Conservation (phyloP, 257 asterid genomes). For the Solanum sejunctum region DNA sequence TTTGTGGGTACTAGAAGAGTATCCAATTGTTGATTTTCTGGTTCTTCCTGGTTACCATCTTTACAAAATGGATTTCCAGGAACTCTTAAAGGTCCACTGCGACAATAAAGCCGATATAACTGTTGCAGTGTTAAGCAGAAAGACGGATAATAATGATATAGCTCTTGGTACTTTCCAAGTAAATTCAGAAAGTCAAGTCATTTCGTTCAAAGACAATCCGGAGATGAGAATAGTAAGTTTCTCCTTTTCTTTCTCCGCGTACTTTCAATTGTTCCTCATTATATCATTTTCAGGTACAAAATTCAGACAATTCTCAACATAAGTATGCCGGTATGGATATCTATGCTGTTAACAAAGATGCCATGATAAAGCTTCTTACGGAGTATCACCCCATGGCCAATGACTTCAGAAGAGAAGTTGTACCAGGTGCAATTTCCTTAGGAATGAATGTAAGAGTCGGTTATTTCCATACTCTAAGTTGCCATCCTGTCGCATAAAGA, state of each 20-base stretch:
- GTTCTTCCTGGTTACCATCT: constrained; percentile 88
- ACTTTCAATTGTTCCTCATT: background rate
- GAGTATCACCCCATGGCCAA: constrained; percentile 50
- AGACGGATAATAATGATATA: constrained; percentile 16
- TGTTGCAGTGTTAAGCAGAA: constrained; percentile 27
- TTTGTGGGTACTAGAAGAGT: constrained; percentile 67
- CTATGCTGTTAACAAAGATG: constrained; percentile 53
- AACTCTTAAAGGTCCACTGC: constrained; percentile 42
- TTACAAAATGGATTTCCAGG: constrained; percentile 72
- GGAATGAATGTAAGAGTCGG: constrained; percentile 56
- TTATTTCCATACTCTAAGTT: background rate
- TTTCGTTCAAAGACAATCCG: constrained; percentile 25
- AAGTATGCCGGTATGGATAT: constrained; percentile 64
- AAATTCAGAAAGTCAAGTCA: constrained; percentile 30
- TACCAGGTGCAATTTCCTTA: constrained; percentile 69
- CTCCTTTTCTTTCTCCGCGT: background rate
- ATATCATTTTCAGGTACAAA: constrained; percentile 23
- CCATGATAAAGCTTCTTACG: constrained; percentile 55
- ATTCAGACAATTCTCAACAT: background rate
- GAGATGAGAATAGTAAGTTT: background rate
- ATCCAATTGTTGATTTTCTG: constrained; percentile 41
- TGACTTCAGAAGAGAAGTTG: constrained; percentile 51
- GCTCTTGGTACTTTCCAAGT: constrained; percentile 45
- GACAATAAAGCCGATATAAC: constrained; percentile 41
- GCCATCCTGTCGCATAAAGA: background rate